Evolutionary conservation across 2,329 filamentous ascomycete genomes (phyloP).

Genomic region (Blastomyces gilchristii): DNA sequence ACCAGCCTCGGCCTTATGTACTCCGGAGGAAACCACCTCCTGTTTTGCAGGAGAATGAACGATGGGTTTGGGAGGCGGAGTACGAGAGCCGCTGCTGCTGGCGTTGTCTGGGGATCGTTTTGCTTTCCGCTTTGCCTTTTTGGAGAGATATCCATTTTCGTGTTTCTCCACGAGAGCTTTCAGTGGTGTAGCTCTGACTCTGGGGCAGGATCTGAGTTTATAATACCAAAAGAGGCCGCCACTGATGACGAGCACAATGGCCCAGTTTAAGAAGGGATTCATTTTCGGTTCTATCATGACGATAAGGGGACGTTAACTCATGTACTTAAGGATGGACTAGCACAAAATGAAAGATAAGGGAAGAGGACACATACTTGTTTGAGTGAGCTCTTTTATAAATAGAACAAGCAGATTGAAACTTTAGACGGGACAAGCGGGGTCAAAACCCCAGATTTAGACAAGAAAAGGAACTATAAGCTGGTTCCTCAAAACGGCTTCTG

Average conservation of each 20-base stretch:
- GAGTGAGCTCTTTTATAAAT: constrained; percentile 22
- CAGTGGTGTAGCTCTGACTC: constrained; percentile 20
- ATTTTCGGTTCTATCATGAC: constrained; percentile 20
- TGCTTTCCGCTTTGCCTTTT: constrained; percentile 35
- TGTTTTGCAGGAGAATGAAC: constrained; percentile 21
- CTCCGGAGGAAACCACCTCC: constrained; percentile 11
- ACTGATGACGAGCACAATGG: constrained; percentile 33
- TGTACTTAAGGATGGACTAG: background rate
- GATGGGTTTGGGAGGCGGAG: constrained; percentile 21
- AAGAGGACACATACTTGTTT: constrained; percentile 16
- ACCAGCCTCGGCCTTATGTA: constrained; percentile 22
- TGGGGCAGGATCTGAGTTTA: constrained; percentile 26
- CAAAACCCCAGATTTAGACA: background rate
- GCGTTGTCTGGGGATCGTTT: constrained; percentile 26
- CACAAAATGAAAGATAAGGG: background rate
- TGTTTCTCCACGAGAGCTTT: constrained; percentile 27
- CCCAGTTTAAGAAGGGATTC: constrained; percentile 38
- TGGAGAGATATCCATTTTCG: constrained; percentile 24
- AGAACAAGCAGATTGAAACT: constrained; percentile 29
- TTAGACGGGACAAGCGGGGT: background rate
- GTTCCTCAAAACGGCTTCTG: background rate
- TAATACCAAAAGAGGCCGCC: constrained; percentile 36
- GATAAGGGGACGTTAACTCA: background rate
- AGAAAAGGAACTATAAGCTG: background rate
- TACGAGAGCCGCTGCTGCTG: constrained; percentile 18